These are phyloP conservation scores for Termitomyces sp. DNA, from an alignment of 768 basidiomycete genomes.

Conservation along the genomic window DNA sequence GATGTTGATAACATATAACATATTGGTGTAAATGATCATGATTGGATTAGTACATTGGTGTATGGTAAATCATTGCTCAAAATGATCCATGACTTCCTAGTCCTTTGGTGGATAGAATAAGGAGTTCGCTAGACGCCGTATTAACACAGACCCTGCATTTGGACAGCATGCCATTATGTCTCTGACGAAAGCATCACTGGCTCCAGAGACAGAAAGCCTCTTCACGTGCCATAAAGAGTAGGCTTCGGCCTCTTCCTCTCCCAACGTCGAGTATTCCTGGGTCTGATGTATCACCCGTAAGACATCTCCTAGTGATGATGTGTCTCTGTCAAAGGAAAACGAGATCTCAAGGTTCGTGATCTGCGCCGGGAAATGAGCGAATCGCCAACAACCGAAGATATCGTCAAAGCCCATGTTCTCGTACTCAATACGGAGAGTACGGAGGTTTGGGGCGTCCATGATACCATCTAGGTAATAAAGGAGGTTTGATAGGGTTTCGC, in stretches of 20 bases:
- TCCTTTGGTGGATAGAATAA: background rate
- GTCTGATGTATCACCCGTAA: background rate
- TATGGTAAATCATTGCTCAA: background rate
- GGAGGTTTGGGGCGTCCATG: conserved; percentile 16
- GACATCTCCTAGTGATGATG: background rate
- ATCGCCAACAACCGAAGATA: conserved; percentile 17
- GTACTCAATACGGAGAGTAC: conserved; percentile 18
- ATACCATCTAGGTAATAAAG: conserved; percentile 16
- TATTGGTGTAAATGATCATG: background rate
- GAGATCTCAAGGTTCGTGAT: conserved; percentile 19
- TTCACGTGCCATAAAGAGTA: conserved; percentile 1
- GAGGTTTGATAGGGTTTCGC: conserved; percentile 15
- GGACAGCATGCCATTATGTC: conserved; percentile 6
- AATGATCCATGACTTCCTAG: no score
- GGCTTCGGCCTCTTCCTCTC: background rate
- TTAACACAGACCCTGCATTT: background rate
- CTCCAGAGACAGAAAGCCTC: conserved; percentile 1
- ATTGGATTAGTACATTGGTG: background rate
- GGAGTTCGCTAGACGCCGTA: background rate
- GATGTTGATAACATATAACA: background rate
- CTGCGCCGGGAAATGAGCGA: conserved; percentile 17
- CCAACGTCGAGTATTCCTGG: background rate
- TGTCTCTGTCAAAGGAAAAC: conserved; percentile 5
- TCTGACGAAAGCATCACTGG: conserved; percentile 5
- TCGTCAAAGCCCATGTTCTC: conserved; percentile 17